Percentiles rank a stretch among this genome's conserved stretches.
Conservation (phyloP, 2,329 filamentous ascomycete genomes). For the Neurospora sp. region DNA sequence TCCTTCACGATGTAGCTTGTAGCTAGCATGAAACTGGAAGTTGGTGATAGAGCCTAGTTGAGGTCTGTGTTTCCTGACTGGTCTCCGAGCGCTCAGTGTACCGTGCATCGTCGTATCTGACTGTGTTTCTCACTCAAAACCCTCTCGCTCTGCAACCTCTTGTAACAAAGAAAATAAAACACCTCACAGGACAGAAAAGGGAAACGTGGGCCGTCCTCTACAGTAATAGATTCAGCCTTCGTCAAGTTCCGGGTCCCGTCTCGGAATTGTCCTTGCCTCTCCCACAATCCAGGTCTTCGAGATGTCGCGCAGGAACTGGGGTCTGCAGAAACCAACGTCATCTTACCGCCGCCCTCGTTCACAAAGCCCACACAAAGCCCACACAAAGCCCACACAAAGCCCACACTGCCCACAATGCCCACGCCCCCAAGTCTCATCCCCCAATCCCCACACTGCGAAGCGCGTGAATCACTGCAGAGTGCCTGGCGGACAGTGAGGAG, state of each 20-base stretch:
- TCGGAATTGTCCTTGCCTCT: background rate
- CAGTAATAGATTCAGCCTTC: background rate
- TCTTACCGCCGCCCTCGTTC: background rate
- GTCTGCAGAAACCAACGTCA: background rate
- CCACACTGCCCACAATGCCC: background rate
- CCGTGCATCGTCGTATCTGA: background rate
- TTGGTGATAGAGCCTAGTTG: background rate
- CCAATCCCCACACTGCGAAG: background rate
- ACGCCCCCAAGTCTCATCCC: background rate
- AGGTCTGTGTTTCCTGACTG: background rate
- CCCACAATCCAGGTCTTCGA: background rate
- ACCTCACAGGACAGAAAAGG: background rate
- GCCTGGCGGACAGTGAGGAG: background rate
- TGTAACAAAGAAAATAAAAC: background rate
- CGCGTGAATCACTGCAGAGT: background rate
- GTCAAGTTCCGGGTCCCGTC: background rate
- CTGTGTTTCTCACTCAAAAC: background rate
- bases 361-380: background rate
- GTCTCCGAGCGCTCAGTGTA: background rate
- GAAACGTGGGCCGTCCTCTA: background rate
- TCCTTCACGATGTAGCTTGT: background rate
- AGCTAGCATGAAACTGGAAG: background rate
- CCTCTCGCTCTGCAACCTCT: background rate
- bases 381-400: background rate
- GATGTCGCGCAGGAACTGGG: background rate